A percentile compares a stretch with the other conserved stretches of the same genome.
Conservation (phyloP, 83 land plant species). For the Thuja plicata region DNA sequence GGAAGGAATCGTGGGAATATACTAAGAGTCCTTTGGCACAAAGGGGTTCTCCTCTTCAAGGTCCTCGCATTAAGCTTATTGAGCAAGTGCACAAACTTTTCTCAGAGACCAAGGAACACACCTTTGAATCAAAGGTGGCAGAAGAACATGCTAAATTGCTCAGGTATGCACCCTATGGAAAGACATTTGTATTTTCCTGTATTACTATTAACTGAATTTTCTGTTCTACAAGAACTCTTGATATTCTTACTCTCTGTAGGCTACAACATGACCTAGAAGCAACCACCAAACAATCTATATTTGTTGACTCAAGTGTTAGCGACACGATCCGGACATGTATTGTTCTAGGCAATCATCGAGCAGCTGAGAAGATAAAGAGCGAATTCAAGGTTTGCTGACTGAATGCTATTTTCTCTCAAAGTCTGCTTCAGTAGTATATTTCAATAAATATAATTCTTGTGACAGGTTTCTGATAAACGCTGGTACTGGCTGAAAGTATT, state of each 20-base stretch:
- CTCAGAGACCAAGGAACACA: constrained; percentile 84
- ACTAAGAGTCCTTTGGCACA: constrained; percentile 72
- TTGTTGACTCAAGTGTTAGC: constrained; percentile 97
- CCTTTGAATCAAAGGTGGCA: constrained; percentile 85
- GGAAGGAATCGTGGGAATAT: constrained; percentile 89
- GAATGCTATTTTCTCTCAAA: background rate
- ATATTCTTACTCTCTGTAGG: constrained; percentile 34
- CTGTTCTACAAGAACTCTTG: background rate
- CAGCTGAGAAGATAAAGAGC: constrained; percentile 72
- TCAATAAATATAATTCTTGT: constrained; percentile 14
- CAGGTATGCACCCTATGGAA: constrained; percentile 37
- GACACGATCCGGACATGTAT: constrained; percentile 98
- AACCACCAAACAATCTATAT: constrained; percentile 85
- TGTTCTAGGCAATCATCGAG: constrained; percentile 82
- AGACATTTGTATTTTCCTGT: background rate
- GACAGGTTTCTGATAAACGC: constrained; percentile 95
- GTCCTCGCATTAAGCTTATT: constrained; percentile 83
- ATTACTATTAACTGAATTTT: background rate
- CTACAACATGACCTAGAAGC: constrained; percentile 92
- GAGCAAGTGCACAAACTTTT: constrained; percentile 82
- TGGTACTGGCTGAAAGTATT: constrained; percentile 99
- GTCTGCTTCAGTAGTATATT: constrained; percentile 11
- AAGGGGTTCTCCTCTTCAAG: constrained; percentile 82
- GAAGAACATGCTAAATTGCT: constrained; percentile 96
- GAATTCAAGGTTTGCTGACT: constrained; percentile 81